Percentiles rank a stretch among this genome's conserved stretches.
Evolutionary conservation across 1,139 yeast species (phyloP).

Genomic region (Lizanozyma gosingica): DNA sequence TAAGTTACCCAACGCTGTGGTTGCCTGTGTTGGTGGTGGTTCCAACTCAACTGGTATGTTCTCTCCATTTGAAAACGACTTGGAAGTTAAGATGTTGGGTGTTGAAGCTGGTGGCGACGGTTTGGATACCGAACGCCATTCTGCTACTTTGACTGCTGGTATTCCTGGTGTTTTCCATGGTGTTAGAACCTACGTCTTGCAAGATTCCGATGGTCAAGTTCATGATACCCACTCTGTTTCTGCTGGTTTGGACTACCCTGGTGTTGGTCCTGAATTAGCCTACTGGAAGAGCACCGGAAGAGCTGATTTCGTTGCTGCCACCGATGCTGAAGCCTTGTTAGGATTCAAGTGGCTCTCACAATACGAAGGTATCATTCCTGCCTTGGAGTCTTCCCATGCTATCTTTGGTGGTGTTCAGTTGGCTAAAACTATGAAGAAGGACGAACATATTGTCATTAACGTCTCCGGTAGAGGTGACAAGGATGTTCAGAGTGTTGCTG

Average conservation of each 20-base stretch:
- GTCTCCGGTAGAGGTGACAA: conserved; percentile 98
- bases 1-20: conserved; percentile 82
- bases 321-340: conserved; percentile 84
- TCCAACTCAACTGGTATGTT: conserved; percentile 95
- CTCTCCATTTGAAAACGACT: conserved; percentile 82
- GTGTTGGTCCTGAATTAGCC: conserved; percentile 97
- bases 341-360: conserved; percentile 88
- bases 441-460: conserved; percentile 75
- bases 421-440: conserved; percentile 77
- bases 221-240: conserved; percentile 97
- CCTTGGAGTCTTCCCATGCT: conserved; percentile 95
- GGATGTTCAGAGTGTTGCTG: conserved; percentile 97
- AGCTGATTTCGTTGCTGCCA: conserved; percentile 84
- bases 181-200: conserved; percentile 87
- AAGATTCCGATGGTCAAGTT: conserved; percentile 88
- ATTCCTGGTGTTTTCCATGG: conserved; percentile 98
- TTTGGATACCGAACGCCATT: conserved; percentile 72
- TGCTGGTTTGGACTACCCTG: conserved; percentile 98
- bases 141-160: conserved; percentile 91
- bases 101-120: conserved; percentile 99
- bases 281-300: conserved; percentile 92
- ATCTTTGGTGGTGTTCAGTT: conserved; percentile 81
- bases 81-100: conserved; percentile 72
- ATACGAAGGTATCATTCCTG: conserved; percentile 97
- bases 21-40: conserved; percentile 99